Percentiles rank a stretch among this genome's conserved stretches.
These are phyloP conservation scores for Exophiala dermatitidis DNA, from an alignment of 2,329 filamentous ascomycete species.

Conservation along the genomic window DNA sequence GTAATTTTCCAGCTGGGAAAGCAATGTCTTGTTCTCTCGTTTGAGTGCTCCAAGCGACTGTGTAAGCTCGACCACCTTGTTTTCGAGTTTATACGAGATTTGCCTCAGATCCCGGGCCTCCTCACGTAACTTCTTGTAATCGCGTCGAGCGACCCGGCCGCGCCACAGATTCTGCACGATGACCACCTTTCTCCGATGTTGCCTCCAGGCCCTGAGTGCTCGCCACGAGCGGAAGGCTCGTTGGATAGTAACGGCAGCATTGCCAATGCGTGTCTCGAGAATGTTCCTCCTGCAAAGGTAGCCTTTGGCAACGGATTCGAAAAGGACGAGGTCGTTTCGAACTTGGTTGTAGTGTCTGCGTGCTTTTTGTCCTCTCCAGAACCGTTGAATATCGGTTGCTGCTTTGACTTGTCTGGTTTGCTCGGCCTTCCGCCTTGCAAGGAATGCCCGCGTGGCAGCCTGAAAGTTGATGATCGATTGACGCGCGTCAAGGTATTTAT, in stretches of 20 bases:
- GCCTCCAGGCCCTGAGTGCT: constrained; percentile 72
- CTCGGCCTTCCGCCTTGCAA: constrained; percentile 69
- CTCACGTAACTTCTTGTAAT: constrained; percentile 86
- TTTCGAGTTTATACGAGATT: constrained; percentile 98
- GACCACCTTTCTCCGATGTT: constrained; percentile 81
- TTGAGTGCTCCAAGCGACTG: constrained; percentile 89
- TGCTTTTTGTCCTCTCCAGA: constrained; percentile 90
- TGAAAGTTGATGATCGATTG: constrained; percentile 75
- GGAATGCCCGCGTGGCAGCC: constrained; percentile 66
- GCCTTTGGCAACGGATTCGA: constrained; percentile 86
- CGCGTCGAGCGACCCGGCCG: constrained; percentile 68
- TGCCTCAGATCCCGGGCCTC: constrained; percentile 98
- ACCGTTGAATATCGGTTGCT: constrained; percentile 86
- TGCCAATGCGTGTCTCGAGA: constrained; percentile 86
- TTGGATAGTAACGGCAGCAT: constrained; percentile 85
- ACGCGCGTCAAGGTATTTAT: constrained; percentile 80
- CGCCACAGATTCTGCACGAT: constrained; percentile 91
- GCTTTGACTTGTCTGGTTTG: constrained; percentile 76
- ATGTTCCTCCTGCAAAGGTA: constrained; percentile 86
- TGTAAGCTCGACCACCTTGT: constrained; percentile 98
- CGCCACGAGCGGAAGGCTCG: constrained; percentile 77
- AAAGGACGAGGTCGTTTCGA: constrained; percentile 74
- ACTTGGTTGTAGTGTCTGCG: constrained; percentile 71
- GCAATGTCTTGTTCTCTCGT: constrained; percentile 83
- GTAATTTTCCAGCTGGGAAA: constrained; percentile 87